Evolutionary conservation across 2,329 filamentous ascomycete genomes (phyloP).

Genomic region (Geoglossum cookeanum): DNA sequence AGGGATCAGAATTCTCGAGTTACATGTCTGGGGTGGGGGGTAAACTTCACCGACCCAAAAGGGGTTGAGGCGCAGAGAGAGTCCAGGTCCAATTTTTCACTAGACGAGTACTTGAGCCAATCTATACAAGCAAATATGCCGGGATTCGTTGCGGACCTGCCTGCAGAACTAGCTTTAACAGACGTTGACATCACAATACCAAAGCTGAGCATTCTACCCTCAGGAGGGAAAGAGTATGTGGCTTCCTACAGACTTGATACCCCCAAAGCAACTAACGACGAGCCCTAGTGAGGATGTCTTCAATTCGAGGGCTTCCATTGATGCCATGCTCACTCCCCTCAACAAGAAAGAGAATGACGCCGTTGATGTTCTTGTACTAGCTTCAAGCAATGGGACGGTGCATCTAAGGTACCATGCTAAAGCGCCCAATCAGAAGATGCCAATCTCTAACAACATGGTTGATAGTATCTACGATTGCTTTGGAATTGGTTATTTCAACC

Average conservation of each 20-base stretch:
- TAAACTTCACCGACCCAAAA: constrained; percentile 28
- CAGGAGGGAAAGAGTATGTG: constrained; percentile 40
- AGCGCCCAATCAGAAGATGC: too few species aligned
- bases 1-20: constrained; percentile 15
- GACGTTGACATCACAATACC: constrained; percentile 61
- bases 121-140: constrained; percentile 13
- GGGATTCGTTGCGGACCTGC: constrained; percentile 26
- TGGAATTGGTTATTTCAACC: constrained; percentile 47
- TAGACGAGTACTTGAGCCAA: constrained; percentile 24
- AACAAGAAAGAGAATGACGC: constrained; percentile 47
- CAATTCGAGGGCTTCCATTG: constrained; percentile 47
- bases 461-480: constrained; percentile 63
- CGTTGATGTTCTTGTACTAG: constrained; percentile 63
- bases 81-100: constrained; percentile 6
- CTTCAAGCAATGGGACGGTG: constrained; percentile 49
- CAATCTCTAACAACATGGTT: neutral
- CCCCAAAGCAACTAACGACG: neutral
- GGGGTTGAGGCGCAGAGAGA: constrained; percentile 22
- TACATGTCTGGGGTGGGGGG: constrained; percentile 32
- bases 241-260: constrained; percentile 13
- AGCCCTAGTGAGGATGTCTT: constrained; percentile 29
- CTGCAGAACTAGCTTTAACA: constrained; percentile 50
- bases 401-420: constrained; percentile 33
- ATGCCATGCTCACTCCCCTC: constrained; percentile 46
- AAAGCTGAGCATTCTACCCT: constrained; percentile 52